These are phyloP conservation scores for Calonectria crousiana DNA, from an alignment of 2,329 filamentous ascomycete species.

Conservation along the genomic window DNA sequence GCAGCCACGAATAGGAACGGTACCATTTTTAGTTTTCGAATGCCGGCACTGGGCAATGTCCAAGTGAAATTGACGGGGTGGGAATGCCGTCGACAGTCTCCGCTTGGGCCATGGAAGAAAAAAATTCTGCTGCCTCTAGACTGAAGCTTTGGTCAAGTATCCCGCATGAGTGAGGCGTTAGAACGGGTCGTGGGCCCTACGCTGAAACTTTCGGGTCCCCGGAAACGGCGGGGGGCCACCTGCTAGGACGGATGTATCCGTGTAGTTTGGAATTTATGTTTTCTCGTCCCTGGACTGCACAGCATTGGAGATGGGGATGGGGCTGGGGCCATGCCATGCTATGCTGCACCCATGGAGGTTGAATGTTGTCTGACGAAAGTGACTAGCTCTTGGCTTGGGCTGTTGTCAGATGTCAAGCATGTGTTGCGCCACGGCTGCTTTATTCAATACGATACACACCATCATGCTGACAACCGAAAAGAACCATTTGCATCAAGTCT, in stretches of 20 bases:
- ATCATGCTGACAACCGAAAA: constrained; percentile 10
- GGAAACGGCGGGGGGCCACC: constrained; percentile 13
- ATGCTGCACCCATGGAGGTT: not conserved
- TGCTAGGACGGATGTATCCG: constrained; percentile 11
- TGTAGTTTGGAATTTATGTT: constrained; percentile 5
- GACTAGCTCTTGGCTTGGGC: not conserved
- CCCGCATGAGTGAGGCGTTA: constrained; percentile 19
- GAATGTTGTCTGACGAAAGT: constrained; percentile 8
- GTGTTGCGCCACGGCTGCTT: constrained; percentile 4
- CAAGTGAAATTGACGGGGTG: constrained; percentile 40
- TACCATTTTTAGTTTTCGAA: constrained; percentile 15
- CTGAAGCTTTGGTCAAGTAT: constrained; percentile 11
- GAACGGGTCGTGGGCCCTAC: constrained; percentile 5
- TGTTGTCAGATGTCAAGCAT: constrained; percentile 19
- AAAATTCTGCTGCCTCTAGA: constrained; percentile 16
- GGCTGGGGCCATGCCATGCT: not conserved
- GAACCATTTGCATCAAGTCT: not conserved
- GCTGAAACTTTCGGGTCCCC: constrained; percentile 20
- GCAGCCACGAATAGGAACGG: not conserved
- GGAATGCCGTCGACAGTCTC: constrained; percentile 22
- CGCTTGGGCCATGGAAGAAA: constrained; percentile 23
- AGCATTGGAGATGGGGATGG: not conserved
- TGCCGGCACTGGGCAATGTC: constrained; percentile 11
- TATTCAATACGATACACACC: constrained; percentile 20
- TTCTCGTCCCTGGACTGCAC: not conserved